Conservation (phyloP, 257 asterid species). For the Schizonepeta tenuifolia region DNA sequence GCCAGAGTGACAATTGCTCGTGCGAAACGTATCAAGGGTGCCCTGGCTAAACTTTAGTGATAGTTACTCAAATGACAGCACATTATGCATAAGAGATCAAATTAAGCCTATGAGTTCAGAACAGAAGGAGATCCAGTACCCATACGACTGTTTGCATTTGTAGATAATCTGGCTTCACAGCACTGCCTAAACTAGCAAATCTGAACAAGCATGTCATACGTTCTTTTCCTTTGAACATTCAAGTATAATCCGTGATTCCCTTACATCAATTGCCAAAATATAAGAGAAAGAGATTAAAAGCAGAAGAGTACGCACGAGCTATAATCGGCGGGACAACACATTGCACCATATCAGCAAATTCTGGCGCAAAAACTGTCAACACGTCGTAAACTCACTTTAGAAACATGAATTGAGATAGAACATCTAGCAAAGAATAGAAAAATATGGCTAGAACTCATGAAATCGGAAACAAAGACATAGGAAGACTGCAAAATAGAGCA, state of each 20-base stretch:
- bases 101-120: not conserved
- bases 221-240: slow-evolving; percentile 7
- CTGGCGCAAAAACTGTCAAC: slow-evolving; percentile 1
- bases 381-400: slow-evolving; percentile 15
- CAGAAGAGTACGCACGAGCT: slow-evolving; percentile 1
- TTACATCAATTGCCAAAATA: not conserved
- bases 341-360: slow-evolving; percentile 10
- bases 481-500: no score
- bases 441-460: slow-evolving; percentile 14
- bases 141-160: not conserved
- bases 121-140: not conserved
- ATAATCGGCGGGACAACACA: slow-evolving; percentile 6
- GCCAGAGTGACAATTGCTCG: slow-evolving; percentile 6
- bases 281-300: not conserved
- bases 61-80: slow-evolving; percentile 16
- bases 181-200: slow-evolving; percentile 28
- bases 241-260: slow-evolving; percentile 4
- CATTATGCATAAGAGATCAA: not conserved
- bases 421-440: not conserved
- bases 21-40: not conserved
- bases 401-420: slow-evolving; percentile 15
- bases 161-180: slow-evolving; percentile 17
- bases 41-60: not conserved
- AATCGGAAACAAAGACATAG: slow-evolving; percentile 34
- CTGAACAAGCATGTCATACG: not conserved